Evolutionary conservation across 257 asterid species (phyloP).

Genomic region (Eucommia ulmoides): DNA sequence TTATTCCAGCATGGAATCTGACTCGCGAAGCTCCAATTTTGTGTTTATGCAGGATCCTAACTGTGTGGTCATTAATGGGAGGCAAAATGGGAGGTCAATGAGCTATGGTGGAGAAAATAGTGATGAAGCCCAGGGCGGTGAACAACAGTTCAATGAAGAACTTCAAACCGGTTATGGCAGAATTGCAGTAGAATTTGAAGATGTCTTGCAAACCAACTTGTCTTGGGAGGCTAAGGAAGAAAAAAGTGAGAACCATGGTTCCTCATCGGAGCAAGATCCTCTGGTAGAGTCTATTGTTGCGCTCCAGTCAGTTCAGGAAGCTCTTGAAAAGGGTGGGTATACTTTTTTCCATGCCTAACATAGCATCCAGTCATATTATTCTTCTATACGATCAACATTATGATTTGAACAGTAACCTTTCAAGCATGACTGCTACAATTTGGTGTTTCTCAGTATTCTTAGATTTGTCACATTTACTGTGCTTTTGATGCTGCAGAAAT

Average conservation of each 20-base stretch:
- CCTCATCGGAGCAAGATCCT: slow-evolving; percentile 34
- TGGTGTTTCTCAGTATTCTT: too few relatives aligned
- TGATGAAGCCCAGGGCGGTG: slow-evolving; percentile 38
- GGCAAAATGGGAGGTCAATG: slow-evolving; percentile 25
- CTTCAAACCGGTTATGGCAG: slow-evolving; percentile 25
- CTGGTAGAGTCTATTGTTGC: slow-evolving; percentile 30
- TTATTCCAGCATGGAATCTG: slow-evolving; percentile 94
- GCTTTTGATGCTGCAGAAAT: too few relatives aligned
- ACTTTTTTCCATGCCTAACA: too few relatives aligned
- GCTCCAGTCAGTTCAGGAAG: slow-evolving; percentile 51
- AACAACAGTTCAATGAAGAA: slow-evolving; percentile 24
- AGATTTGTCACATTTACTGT: too few relatives aligned
- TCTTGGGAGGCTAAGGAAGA: slow-evolving; percentile 40
- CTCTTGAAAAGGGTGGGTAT: slow-evolving; percentile 47
- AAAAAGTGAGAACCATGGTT: slow-evolving; percentile 30
- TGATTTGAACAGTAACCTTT: too few relatives aligned
- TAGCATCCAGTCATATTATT: too few relatives aligned
- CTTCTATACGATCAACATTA: too few relatives aligned
- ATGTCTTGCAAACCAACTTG: slow-evolving; percentile 30
- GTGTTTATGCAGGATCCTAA: slow-evolving; percentile 57
- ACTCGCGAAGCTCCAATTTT: slow-evolving; percentile 65
- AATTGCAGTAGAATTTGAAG: slow-evolving; percentile 26
- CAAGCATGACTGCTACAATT: too few relatives aligned
- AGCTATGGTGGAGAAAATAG: slow-evolving; percentile 41
- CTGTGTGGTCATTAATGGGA: slow-evolving; percentile 36